Conservation (phyloP, 2,329 filamentous ascomycete genomes). For the Alternaria sp. region DNA sequence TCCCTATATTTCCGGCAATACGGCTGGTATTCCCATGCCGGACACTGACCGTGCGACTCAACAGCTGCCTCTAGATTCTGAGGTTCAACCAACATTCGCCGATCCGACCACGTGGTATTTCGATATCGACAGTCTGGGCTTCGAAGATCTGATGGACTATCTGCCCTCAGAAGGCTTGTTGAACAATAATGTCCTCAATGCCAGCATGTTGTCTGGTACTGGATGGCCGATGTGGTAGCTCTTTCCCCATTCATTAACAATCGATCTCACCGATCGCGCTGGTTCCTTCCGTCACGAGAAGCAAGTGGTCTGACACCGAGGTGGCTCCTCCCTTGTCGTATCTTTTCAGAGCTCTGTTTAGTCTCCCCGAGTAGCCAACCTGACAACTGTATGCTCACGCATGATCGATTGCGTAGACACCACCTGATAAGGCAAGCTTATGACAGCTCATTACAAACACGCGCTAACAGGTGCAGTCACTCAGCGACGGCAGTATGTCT, state of each 20-base stretch:
- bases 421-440: background rate
- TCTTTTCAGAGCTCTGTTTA: background rate
- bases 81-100: slow-evolving; percentile 17
- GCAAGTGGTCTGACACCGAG: background rate
- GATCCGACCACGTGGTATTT: slow-evolving; percentile 21
- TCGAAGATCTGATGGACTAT: slow-evolving; percentile 34
- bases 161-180: slow-evolving; percentile 30
- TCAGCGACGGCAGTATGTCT: background rate
- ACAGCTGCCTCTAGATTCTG: slow-evolving; percentile 1
- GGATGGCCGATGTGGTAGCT: background rate
- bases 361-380: background rate
- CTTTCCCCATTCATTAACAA: background rate
- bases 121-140: slow-evolving; percentile 35
- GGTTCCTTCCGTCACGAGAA: background rate
- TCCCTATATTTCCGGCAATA: slow-evolving; percentile 6
- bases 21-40: slow-evolving; percentile 14
- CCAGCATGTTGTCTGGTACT: slow-evolving; percentile 11
- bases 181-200: slow-evolving; percentile 32
- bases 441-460: background rate
- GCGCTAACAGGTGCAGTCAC: background rate
- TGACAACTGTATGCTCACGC: background rate
- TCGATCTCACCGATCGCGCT: background rate
- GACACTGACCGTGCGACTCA: slow-evolving; percentile 3
- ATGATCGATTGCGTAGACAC: background rate
- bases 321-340: background rate